These are phyloP conservation scores for Aspergillus intermedius DNA, from an alignment of 2,329 filamentous ascomycete species.

Conservation along the genomic window DNA sequence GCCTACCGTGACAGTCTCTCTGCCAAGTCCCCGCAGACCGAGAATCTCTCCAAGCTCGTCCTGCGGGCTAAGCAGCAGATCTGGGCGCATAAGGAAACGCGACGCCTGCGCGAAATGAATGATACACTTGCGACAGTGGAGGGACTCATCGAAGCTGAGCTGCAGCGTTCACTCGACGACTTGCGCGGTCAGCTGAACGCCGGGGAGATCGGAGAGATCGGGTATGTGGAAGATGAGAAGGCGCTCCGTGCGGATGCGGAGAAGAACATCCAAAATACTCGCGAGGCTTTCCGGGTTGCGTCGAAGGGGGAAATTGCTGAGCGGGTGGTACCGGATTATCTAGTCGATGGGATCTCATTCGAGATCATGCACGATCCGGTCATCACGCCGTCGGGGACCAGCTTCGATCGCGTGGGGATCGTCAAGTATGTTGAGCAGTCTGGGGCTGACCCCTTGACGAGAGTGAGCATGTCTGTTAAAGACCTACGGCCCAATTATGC, in stretches of 20 bases:
- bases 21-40: conserved; percentile 59
- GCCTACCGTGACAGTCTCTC: conserved; percentile 67
- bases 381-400: conserved; percentile 68
- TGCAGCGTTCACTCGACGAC: conserved; percentile 30
- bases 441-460: conserved; percentile 73
- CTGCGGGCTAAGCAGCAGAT: conserved; percentile 75
- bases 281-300: conserved; percentile 38
- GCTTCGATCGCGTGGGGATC: conserved; percentile 80
- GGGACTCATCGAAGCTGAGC: conserved; percentile 33
- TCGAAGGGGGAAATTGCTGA: conserved; percentile 37
- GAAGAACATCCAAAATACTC: conserved; percentile 41
- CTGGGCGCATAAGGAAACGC: conserved; percentile 67
- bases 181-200: conserved; percentile 29
- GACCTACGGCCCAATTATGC: conserved; percentile 78
- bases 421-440: conserved; percentile 75
- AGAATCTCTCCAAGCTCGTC: conserved; percentile 66
- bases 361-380: conserved; percentile 48
- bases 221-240: conserved; percentile 62
- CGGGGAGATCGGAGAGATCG: conserved; percentile 50
- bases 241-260: conserved; percentile 47
- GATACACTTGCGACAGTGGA: conserved; percentile 37
- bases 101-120: conserved; percentile 40
- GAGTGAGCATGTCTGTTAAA: conserved; percentile 60
- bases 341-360: conserved; percentile 45
- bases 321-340: conserved; percentile 43